Conservation (phyloP, 2,329 filamentous ascomycete genomes). For the Pyricularia grisea region DNA sequence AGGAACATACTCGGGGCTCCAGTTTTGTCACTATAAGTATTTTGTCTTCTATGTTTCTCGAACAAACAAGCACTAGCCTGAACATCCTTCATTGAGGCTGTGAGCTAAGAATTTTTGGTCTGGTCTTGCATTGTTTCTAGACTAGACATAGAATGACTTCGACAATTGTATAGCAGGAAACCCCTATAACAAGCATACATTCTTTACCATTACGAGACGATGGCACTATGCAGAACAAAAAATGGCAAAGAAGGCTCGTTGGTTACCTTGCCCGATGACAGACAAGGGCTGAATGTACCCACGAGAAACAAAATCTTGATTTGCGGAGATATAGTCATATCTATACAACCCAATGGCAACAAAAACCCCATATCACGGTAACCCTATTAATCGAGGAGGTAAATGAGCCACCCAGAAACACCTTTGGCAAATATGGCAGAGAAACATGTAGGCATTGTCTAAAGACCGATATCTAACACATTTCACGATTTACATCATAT, state of each 20-base stretch:
- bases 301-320: neutral
- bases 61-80: too few relatives aligned
- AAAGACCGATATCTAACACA: neutral
- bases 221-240: neutral
- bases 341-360: neutral
- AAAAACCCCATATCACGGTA: too few relatives aligned
- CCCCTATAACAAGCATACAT: neutral
- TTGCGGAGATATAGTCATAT: neutral
- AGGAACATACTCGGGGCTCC: too few relatives aligned
- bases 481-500: neutral
- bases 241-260: neutral
- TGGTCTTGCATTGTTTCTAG: neutral
- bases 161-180: neutral
- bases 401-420: neutral
- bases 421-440: too few relatives aligned
- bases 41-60: neutral
- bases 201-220: neutral
- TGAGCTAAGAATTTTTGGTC: neutral
- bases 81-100: too few relatives aligned
- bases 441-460: too few relatives aligned
- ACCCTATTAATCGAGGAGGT: neutral
- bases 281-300: too few relatives aligned
- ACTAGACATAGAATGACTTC: neutral
- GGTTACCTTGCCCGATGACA: neutral
- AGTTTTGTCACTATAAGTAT: neutral